Conservation (phyloP, 352 stramenopile species). For the Phytopythium cucurbitacearum region DNA sequence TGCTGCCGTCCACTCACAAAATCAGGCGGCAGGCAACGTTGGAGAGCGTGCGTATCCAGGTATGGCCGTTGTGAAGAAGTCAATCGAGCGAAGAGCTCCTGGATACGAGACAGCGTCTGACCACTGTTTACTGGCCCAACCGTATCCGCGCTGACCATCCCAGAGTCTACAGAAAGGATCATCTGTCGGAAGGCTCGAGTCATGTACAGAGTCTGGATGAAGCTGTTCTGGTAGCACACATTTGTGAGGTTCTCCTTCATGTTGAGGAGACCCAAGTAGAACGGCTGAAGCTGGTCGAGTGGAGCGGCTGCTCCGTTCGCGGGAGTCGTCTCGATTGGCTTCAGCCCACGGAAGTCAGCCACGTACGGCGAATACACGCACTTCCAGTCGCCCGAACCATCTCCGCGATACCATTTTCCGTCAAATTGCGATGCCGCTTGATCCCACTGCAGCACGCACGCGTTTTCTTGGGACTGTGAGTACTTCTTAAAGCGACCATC, state of each 20-base stretch:
- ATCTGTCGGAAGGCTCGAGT: constrained; percentile 68
- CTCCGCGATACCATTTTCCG: constrained; percentile 82
- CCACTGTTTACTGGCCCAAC: constrained; percentile 3
- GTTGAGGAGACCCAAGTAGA: constrained; percentile 83
- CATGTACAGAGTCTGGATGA: constrained; percentile 86
- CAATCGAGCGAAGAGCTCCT: constrained; percentile 72
- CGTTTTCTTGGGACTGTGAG: constrained; percentile 66
- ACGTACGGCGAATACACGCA: constrained; percentile 47
- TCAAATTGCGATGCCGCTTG: constrained; percentile 51
- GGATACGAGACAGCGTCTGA: constrained; percentile 56
- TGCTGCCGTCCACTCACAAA: constrained; percentile 84
- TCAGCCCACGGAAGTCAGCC: constrained; percentile 67
- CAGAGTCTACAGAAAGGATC: constrained; percentile 48
- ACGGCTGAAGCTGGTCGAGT: constrained; percentile 43
- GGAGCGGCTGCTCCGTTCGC: constrained; percentile 22
- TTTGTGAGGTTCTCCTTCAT: constrained; percentile 90
- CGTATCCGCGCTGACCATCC: too few relatives aligned
- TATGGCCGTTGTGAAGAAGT: constrained; percentile 63
- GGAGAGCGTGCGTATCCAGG: constrained; percentile 60
- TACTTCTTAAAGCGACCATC: constrained; percentile 67
- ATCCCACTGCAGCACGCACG: constrained; percentile 65
- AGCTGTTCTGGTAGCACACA: constrained; percentile 90
- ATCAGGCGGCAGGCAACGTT: constrained; percentile 61
- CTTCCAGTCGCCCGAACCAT: constrained; percentile 79
- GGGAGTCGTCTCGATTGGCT: constrained; percentile 15